Base-by-base conservation (phyloP, 1,139 yeast species). In the Zygoascus sp. region DNA sequence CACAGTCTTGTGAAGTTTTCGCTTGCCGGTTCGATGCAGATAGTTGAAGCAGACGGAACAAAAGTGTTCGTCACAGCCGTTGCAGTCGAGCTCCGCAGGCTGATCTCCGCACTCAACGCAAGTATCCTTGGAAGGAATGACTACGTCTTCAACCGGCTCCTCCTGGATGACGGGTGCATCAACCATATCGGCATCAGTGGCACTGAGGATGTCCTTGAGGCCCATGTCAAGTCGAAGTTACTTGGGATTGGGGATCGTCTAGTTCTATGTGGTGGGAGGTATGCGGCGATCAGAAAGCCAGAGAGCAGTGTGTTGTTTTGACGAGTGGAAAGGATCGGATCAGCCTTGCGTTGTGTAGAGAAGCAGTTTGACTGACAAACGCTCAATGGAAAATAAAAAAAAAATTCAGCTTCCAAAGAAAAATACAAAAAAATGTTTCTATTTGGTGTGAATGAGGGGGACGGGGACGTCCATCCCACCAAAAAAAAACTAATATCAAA, bases 101-200 rank as follows among this genome's bases (percentile, higher is more conserved):
- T 80, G 84, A 58, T 83, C 86, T 28, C 76, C 76, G 61, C 90
- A 83, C 55, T 82, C 89, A 11, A 78, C 70, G 62, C 90, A 82
- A 36, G 74, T 64, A 2, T 65, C 62, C 20, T 44, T 46, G 20
- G 27, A 37, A 3, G 49, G 36, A 15, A 27, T 32, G 28, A 53
- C 53, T 16, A 15, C 15, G 10, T 13, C 13, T 2, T 37, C 46
- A 4, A 13, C 11, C 10, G 16, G 20, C 3, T 10, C 35, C 15
- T 30, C 46, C 7, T 20, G 32, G n/a, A 25, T 11, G 19, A 20
- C 16, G n/a, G 42, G 40, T 5, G 21, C 25, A 7, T 42, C 46
- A 7, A 22, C 40, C 32, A 25, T 54, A 13, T 54, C 56, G 19
- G 50, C 45, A n/a, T 50, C 57, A 2, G 50, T 45, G 11, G 55